phyloP scores from a whole-genome alignment of 139 green algal species.

The Chlorokybus atmophyticus region DNA sequence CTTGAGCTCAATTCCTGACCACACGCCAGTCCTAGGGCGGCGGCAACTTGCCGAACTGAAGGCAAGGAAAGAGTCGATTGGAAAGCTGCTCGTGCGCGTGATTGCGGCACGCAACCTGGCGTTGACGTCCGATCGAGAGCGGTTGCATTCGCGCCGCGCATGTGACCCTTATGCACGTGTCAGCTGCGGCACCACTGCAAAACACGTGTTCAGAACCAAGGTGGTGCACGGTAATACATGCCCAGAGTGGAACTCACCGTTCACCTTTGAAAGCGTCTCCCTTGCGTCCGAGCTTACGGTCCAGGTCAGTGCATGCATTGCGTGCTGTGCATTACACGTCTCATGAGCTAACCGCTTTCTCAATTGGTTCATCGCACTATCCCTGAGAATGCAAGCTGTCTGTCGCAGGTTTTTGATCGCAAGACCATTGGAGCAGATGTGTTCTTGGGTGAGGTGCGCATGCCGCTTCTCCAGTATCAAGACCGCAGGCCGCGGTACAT shows the following conservation, averaged over 20 bases:
- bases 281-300: constrained; percentile 16
- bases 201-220: neutral
- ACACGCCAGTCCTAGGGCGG: no score
- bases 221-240: neutral
- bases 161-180: neutral
- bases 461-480: neutral
- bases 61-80: no score
- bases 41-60: no score
- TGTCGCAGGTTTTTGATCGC: neutral
- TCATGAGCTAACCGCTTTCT: no score
- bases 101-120: constrained; percentile 6
- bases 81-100: neutral
- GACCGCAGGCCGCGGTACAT: constrained; percentile 34
- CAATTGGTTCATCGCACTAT: no score
- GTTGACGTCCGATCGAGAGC: neutral
- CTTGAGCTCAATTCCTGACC: no score
- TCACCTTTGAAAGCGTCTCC: constrained; percentile 25
- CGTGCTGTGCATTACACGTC: no score
- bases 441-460: constrained; percentile 1
- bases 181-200: no score
- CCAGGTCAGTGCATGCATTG: no score
- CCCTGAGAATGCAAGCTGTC: no score
- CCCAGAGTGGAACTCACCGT: constrained; percentile 27
- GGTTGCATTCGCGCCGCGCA: neutral
- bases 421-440: neutral